Evolutionary conservation across 2,329 filamentous ascomycete species (phyloP), one percentile per base, ranked within the genome.

Genomic region (Fusarium staphyleae): DNA sequence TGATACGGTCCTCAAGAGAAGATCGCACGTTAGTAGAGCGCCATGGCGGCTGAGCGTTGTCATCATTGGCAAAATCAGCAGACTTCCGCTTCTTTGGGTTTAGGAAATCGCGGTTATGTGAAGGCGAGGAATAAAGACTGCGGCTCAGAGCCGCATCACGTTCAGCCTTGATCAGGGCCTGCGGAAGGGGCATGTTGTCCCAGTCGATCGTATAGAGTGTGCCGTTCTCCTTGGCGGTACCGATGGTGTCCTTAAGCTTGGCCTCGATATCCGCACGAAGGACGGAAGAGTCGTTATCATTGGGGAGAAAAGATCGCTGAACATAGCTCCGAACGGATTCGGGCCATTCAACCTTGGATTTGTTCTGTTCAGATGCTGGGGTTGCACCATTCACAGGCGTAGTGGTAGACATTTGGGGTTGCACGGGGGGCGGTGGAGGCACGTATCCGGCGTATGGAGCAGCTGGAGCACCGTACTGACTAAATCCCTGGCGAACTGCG

Each of bases 221-320:
- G 63, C 88, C 84, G 65, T 78, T 83, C 66, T 93, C 88, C 63
- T 91, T 92, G 59, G 91, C 91, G 48, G 87, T 81, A 56, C 88
- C 90, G 71, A 99, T 97, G 64, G 92, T 88, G 55, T 87, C 78
- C 74, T 93, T 96, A 60, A 99, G 79, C 70, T 92, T 96, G 55
- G 80, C 79, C 73, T 96, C 89, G 81, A 97, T 88, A 51, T 96
- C 91, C 46, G 81, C 68, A 46, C 83, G 82, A 43, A 78, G 73
- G 37, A 93, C 83, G 32, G 83, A 81, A 5, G 81, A 68, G 57
- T 89, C 81, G 61, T 87, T 78, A 70, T 92, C 90, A 52, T 86
- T 83, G 19, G 86, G 83, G 43, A 90, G 86, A 71, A 98, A 98
- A 19, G 92, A 93, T 69, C 92, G 87, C 68, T 92, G 88, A 26